Percentiles rank a stretch among this genome's conserved stretches.
Conservation (phyloP, 768 basidiomycete species). For the Zangia roseola region DNA sequence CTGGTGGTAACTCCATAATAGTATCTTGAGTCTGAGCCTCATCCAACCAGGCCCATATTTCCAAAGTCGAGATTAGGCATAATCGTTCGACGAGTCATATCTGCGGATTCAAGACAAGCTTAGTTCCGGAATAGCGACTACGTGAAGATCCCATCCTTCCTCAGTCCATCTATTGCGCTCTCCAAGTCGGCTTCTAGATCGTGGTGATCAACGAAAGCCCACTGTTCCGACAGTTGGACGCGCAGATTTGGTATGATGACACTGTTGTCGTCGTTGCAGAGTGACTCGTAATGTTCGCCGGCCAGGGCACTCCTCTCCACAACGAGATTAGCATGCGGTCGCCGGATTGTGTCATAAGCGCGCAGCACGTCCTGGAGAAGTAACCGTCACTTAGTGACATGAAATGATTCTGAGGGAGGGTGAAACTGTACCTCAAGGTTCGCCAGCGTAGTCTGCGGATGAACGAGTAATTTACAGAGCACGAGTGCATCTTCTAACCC, state of each 20-base stretch:
- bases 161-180: slow-evolving; percentile 26
- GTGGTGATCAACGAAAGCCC: slow-evolving; percentile 51
- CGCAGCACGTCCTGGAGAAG: slow-evolving; percentile 41
- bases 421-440: slow-evolving; percentile 41
- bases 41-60: too few relatives aligned
- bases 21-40: too few relatives aligned
- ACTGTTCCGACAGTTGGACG: slow-evolving; percentile 38
- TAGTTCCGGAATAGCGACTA: too few relatives aligned
- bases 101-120: too few relatives aligned
- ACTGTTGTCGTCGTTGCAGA: slow-evolving; percentile 32
- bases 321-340: slow-evolving; percentile 50
- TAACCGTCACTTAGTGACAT: background rate
- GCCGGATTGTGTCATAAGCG: slow-evolving; percentile 45
- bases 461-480: slow-evolving; percentile 44
- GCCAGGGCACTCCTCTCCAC: slow-evolving; percentile 38
- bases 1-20: too few relatives aligned
- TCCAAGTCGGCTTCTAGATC: slow-evolving; percentile 42
- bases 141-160: slow-evolving; percentile 1
- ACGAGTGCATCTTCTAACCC: slow-evolving; percentile 56
- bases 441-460: slow-evolving; percentile 37
- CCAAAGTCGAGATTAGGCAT: too few relatives aligned
- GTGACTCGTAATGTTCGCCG: slow-evolving; percentile 41
- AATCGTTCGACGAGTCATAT: too few relatives aligned
- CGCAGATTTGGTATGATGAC: slow-evolving; percentile 29
- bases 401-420: background rate